Percentiles rank a stretch among this genome's conserved stretches.
These are phyloP conservation scores for Zygoascus biomembranicola DNA, from an alignment of 805 yeast genomes.

Conservation along the genomic window DNA sequence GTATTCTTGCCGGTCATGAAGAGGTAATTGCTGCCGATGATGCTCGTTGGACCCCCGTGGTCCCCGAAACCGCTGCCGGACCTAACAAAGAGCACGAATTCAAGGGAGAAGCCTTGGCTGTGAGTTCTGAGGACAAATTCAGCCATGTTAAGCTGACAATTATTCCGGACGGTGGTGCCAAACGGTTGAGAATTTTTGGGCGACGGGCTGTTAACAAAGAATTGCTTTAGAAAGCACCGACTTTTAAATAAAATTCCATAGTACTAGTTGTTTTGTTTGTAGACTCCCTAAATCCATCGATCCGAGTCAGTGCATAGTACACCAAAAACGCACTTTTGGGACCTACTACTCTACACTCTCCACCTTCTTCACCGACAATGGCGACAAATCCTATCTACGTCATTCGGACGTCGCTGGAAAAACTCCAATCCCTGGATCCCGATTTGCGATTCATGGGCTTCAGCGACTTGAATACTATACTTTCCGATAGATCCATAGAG, in stretches of 20 bases:
- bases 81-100: conserved; percentile 71
- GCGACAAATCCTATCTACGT: conserved; percentile 1
- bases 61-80: conserved; percentile 62
- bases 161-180: conserved; percentile 96
- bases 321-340: too few relatives aligned
- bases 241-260: too few relatives aligned
- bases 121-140: conserved; percentile 28
- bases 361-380: background rate
- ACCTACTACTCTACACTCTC: background rate
- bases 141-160: conserved; percentile 74
- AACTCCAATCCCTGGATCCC: conserved; percentile 41
- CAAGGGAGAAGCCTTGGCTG: conserved; percentile 23
- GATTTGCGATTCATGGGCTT: conserved; percentile 82
- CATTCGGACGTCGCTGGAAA: conserved; percentile 11
- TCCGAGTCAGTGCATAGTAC: too few relatives aligned
- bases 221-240: background rate
- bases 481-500: conserved; percentile 17
- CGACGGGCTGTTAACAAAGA: conserved; percentile 7
- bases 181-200: conserved; percentile 81
- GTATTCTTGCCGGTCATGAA: conserved; percentile 32
- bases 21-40: conserved; percentile 36
- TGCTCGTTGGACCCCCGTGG: conserved; percentile 53
- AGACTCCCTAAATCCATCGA: too few relatives aligned
- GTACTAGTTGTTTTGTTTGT: too few relatives aligned
- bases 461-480: conserved; percentile 51